phyloP scores from a whole-genome alignment of 2,329 filamentous ascomycete species.

The Escovopsis weberi region DNA sequence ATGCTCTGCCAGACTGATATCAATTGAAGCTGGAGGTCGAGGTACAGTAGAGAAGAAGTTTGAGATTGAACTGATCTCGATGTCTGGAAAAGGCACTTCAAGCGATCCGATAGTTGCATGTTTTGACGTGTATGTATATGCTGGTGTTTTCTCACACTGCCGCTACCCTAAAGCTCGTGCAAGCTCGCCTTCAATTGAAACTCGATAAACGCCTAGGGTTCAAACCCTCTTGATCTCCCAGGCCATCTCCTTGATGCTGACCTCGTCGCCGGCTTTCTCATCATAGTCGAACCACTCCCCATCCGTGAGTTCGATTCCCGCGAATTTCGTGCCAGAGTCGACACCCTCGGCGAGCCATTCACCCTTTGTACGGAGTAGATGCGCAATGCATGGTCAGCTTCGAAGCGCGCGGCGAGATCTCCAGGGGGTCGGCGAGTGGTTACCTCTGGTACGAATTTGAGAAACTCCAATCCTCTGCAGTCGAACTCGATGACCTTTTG shows the following conservation, averaged over 20 bases:
- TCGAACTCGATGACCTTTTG: slow-evolving; percentile 82
- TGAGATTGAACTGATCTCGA: background rate
- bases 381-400: background rate
- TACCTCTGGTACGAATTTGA: slow-evolving; percentile 81
- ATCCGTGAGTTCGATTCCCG: slow-evolving; percentile 66
- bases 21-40: too few relatives aligned
- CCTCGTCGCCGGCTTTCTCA: slow-evolving; percentile 82
- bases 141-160: too few relatives aligned
- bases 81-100: background rate
- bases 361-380: slow-evolving; percentile 37
- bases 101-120: too few relatives aligned
- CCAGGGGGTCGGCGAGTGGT: slow-evolving; percentile 3
- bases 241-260: slow-evolving; percentile 76
- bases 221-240: slow-evolving; percentile 73
- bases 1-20: too few relatives aligned
- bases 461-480: slow-evolving; percentile 85
- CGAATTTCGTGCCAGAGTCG: slow-evolving; percentile 72
- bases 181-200: too few relatives aligned
- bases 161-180: too few relatives aligned
- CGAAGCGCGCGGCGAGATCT: too few relatives aligned
- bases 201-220: background rate
- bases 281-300: slow-evolving; percentile 98
- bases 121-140: too few relatives aligned
- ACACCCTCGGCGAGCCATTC: slow-evolving; percentile 76
- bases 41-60: background rate